A percentile compares a stretch with the other conserved stretches of the same genome.
Conservation (phyloP, 805 yeast species). For the Zygoascus bituminiphila region DNA sequence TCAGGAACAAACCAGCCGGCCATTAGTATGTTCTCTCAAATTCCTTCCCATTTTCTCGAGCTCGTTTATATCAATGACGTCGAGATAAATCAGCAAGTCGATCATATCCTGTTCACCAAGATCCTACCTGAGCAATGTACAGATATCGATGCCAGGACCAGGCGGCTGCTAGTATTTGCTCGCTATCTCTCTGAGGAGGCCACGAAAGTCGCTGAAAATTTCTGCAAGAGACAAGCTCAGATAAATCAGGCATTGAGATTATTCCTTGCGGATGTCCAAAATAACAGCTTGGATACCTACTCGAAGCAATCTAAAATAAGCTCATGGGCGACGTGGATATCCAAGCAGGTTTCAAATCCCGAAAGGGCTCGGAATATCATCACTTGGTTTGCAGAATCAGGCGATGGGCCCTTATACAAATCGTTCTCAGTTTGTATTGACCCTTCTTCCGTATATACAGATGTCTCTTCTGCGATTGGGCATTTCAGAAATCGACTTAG, state of each 20-base stretch:
- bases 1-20: slow-evolving; percentile 22
- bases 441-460: slow-evolving; percentile 50
- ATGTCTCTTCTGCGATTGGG: slow-evolving; percentile 51
- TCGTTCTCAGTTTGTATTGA: slow-evolving; percentile 47
- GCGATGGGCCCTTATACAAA: slow-evolving; percentile 33
- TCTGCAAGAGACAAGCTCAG: slow-evolving; percentile 50
- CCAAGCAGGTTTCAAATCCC: not conserved
- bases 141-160: slow-evolving; percentile 37
- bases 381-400: slow-evolving; percentile 1
- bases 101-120: slow-evolving; percentile 48
- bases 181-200: slow-evolving; percentile 48
- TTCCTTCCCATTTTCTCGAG: slow-evolving; percentile 60
- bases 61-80: slow-evolving; percentile 68
- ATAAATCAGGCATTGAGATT: not conserved
- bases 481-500: slow-evolving; percentile 36
- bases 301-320: not conserved
- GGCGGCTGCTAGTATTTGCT: slow-evolving; percentile 44
- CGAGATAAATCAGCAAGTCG: slow-evolving; percentile 58
- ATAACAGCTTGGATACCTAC: not conserved
- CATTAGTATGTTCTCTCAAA: slow-evolving; percentile 34
- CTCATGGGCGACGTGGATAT: not conserved
- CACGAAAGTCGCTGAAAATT: slow-evolving; percentile 56
- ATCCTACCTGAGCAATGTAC: slow-evolving; percentile 45
- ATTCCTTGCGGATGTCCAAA: not conserved
- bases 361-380: not conserved